These are phyloP conservation scores for Beauveria caledonica DNA, from an alignment of 2,329 filamentous ascomycete species.

Conservation along the genomic window DNA sequence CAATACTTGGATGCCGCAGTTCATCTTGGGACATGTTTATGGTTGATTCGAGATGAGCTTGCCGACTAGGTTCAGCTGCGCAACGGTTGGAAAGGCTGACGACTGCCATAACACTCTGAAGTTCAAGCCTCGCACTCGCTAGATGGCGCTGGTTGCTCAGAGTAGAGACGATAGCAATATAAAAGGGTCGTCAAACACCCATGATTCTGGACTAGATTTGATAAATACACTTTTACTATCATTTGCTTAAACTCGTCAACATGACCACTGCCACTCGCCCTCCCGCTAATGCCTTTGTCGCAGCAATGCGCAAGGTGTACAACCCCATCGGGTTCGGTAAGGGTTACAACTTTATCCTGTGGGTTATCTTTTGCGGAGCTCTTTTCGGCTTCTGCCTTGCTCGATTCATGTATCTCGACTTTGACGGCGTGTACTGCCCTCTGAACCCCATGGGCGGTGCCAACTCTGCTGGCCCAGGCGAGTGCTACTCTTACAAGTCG, in stretches of 20 bases:
- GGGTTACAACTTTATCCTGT: conserved; percentile 16
- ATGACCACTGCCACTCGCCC: conserved; percentile 1
- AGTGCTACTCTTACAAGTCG: conserved; percentile 29
- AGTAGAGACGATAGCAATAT: too few relatives aligned
- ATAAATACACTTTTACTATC: too few relatives aligned
- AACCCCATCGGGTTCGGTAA: conserved; percentile 16
- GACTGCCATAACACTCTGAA: too few relatives aligned
- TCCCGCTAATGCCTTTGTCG: conserved; percentile 14
- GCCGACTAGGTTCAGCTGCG: too few relatives aligned
- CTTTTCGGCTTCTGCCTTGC: conserved; percentile 38
- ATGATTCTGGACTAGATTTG: too few relatives aligned
- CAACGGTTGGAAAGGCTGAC: too few relatives aligned
- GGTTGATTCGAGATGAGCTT: too few relatives aligned
- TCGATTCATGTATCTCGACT: conserved; percentile 38
- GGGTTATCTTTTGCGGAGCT: conserved; percentile 30
- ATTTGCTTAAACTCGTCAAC: background rate
- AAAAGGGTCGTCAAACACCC: too few relatives aligned
- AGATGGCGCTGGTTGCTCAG: too few relatives aligned
- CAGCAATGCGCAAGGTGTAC: conserved; percentile 13
- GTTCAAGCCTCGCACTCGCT: too few relatives aligned
- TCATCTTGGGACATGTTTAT: too few relatives aligned
- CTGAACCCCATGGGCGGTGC: background rate
- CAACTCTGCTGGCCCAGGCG: conserved; percentile 22
- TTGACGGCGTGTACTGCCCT: conserved; percentile 28
- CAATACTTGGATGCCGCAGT: too few relatives aligned